Conservation (phyloP, 164 flowering plant species). For the Magnolia officinalis region DNA sequence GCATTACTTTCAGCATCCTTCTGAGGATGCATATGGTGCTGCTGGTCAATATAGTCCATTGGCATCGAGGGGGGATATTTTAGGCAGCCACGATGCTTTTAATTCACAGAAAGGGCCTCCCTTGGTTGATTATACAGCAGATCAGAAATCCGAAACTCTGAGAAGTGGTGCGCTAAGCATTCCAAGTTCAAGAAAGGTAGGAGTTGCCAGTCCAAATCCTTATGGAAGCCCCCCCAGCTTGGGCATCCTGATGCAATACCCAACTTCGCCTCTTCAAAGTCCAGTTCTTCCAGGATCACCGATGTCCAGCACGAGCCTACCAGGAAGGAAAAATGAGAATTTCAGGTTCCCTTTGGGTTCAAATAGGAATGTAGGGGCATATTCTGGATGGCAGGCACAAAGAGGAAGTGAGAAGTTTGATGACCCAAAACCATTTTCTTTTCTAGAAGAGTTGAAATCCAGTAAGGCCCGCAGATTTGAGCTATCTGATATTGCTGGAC, state of each 20-base stretch:
- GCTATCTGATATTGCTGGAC: constrained; percentile 72
- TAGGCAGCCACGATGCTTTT: constrained; percentile 30
- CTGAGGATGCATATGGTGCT: constrained; percentile 42
- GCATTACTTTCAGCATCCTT: constrained; percentile 55
- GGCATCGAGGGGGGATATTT: constrained; percentile 24
- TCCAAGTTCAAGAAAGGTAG: constrained; percentile 39
- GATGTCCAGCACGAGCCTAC: constrained; percentile 30
- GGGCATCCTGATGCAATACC: constrained; percentile 53
- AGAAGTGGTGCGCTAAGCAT: constrained; percentile 28
- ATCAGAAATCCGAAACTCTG: constrained; percentile 35
- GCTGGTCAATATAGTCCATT: constrained; percentile 36
- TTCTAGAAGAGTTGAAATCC: constrained; percentile 80
- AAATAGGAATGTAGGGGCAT: constrained; percentile 41
- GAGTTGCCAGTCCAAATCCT: constrained; percentile 28
- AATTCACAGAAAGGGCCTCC: constrained; percentile 24
- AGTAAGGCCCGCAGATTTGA: constrained; percentile 57
- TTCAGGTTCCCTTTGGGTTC: constrained; percentile 41
- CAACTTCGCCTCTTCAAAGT: constrained; percentile 55
- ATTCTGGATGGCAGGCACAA: constrained; percentile 61
- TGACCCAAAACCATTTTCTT: constrained; percentile 49
- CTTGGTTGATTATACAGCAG: constrained; percentile 24
- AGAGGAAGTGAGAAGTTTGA: constrained; percentile 41
- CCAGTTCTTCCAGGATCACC: constrained; percentile 69
- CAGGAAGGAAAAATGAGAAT: constrained; percentile 46
- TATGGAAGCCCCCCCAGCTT: constrained; percentile 49